phyloP scores from a whole-genome alignment of 1,284 basidiomycete species.

The Rhodotorula sp. region DNA sequence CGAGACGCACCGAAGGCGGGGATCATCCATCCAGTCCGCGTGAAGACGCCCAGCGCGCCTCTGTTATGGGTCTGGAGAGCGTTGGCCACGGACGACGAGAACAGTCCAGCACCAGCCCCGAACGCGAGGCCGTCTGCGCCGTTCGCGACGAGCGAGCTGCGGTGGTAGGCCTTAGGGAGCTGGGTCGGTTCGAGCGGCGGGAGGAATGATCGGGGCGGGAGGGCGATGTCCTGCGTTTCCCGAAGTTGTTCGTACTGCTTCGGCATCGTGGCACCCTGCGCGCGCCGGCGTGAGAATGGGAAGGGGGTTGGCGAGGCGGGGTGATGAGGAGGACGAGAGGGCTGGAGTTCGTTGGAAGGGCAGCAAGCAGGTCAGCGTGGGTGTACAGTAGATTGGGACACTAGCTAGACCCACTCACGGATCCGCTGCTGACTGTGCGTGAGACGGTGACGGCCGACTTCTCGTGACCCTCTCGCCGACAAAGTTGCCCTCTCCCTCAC shows the following conservation, averaged over 20 bases:
- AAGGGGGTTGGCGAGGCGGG: not conserved
- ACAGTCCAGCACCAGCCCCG: slow-evolving; percentile 39
- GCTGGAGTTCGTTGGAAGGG: not conserved
- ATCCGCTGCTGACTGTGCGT: too few species aligned
- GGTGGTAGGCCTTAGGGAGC: slow-evolving; percentile 27
- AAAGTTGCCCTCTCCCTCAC: too few species aligned
- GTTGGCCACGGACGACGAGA: slow-evolving; percentile 39
- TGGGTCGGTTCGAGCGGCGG: slow-evolving; percentile 17
- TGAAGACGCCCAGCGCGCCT: slow-evolving; percentile 83
- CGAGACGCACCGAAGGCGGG: slow-evolving; percentile 69
- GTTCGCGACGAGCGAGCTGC: slow-evolving; percentile 19
- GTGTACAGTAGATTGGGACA: not conserved
- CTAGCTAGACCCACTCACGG: too few species aligned
- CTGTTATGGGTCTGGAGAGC: slow-evolving; percentile 60
- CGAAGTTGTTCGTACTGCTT: slow-evolving; percentile 6
- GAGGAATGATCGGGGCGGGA: slow-evolving; percentile 41
- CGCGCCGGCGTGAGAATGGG: too few species aligned
- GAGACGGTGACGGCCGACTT: too few species aligned
- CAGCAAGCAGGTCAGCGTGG: not conserved
- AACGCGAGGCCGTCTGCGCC: slow-evolving; percentile 36
- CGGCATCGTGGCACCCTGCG: not conserved
- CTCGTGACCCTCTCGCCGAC: too few species aligned
- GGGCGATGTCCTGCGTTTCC: slow-evolving; percentile 27
- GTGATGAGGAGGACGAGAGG: not conserved
- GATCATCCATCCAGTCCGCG: slow-evolving; percentile 73